Evolutionary conservation across 1,284 basidiomycete species (phyloP), one percentile per base, ranked within the genome.

Genomic region (Heterobasidion occidentale): DNA sequence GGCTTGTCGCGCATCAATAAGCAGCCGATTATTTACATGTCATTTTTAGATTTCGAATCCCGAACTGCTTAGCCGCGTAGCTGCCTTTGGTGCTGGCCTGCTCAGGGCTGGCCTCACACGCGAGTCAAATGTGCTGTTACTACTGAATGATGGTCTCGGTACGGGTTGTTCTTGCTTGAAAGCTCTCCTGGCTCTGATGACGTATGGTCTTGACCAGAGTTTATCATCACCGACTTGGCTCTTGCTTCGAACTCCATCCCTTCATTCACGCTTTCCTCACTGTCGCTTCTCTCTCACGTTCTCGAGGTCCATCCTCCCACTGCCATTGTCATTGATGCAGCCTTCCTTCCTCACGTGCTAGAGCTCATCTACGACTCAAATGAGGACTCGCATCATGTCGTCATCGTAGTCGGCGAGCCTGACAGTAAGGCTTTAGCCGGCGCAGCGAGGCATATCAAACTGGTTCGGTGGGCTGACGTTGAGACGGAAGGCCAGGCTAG

Each of bases 91-190:
- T 20, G 80, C 81, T 19, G 90, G 88, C 2, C 75, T 92, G 35
- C 67, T 87, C 42, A 76, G 74, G n/a, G 78, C 77, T 6, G 75
- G 76, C n/a, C 71, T 91, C 15, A 74, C 78, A 42, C 77, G 74
- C 53, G 79, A 84, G 54, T 88, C 90, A 15, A 86, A 75, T 60
- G 88, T 88, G 12, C 67, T 92, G 7, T 67, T 92, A 7, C 71
- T 90, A 27, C 70, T 92, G 45, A 88, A 92, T 61, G 90, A 92
- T 63, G 70, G 84, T 51, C 72, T 91, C 48, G 89, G 88, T 88
- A 64, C 15, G 75, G 36, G 9, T 33, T 51, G 34, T 11, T 6
- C 47, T n/a, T 53, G 27, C 34, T 20, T n/a, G 44, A 44, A 17
- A 9, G 50, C n/a, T n/a, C 15, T 33, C 58, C 58, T 57, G 49